Percentiles rank a stretch among this genome's conserved stretches.
phyloP scores from a whole-genome alignment of 2,329 filamentous ascomycete species.

The Emmonsiellopsis sp. region DNA sequence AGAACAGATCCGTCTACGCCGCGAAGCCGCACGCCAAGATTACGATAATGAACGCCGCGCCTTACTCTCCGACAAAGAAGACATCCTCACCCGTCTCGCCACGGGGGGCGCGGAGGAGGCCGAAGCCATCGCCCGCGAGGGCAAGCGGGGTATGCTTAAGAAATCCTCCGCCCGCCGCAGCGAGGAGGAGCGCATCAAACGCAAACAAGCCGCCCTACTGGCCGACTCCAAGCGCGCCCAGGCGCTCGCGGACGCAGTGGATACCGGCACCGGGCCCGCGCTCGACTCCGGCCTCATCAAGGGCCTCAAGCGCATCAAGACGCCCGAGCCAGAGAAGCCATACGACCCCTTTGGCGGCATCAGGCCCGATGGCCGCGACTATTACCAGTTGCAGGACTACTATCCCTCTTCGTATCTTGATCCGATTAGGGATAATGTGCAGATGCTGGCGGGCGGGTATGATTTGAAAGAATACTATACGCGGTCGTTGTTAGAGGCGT shows the following conservation, averaged over 20 bases:
- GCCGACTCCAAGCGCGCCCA: conserved; percentile 22
- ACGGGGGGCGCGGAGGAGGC: conserved; percentile 52
- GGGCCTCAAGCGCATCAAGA: conserved; percentile 60
- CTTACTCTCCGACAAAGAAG: conserved; percentile 53
- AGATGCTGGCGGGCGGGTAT: conserved; percentile 71
- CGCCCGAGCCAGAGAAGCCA: conserved; percentile 56
- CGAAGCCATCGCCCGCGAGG: conserved; percentile 43
- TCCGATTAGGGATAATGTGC: conserved; percentile 53
- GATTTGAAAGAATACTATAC: conserved; percentile 71
- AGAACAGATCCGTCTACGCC: conserved; percentile 54
- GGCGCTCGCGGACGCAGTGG: conserved; percentile 10
- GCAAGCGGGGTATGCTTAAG: conserved; percentile 56
- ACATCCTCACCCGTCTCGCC: conserved; percentile 61
- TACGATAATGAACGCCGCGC: conserved; percentile 61
- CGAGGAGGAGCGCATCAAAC: conserved; percentile 39
- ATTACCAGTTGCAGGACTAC: conserved; percentile 58
- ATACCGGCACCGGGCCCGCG: conserved; percentile 11
- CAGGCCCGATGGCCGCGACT: conserved; percentile 51
- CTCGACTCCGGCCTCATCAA: conserved; percentile 53
- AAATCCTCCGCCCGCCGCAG: conserved; percentile 56
- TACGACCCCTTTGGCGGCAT: conserved; percentile 86
- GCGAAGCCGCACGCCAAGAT: conserved; percentile 55
- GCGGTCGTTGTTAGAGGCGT: conserved; percentile 76
- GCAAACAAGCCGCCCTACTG: conserved; percentile 33
- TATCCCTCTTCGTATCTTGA: conserved; percentile 72